Base-by-base conservation (phyloP, 441 rosid species). In the Geranium incanum region DNA sequence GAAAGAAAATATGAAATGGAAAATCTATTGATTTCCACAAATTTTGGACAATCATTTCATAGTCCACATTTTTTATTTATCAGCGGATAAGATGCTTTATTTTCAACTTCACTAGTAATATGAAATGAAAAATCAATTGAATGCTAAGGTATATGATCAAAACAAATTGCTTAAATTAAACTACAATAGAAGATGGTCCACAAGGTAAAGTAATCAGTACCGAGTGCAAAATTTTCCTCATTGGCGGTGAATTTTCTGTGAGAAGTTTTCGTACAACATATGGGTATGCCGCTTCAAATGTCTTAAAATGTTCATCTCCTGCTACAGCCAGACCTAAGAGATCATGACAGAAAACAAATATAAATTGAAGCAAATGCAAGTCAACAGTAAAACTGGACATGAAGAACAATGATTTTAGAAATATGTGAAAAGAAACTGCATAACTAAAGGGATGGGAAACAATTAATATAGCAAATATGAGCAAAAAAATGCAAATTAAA, bases 211-310 rank as follows among this genome's bases (percentile, higher is more conserved):
- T 7, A 60, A 60, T 12, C 12, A 59, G 5, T 87, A 89, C 93
- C 89, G 93, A 89, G 81, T 93, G 85, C 66, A 93, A 84, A 74
- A 90, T 89, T 79, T 82, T 88, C 83, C 86, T 85, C 21, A 88
- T 80, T 78, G 80, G 88, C 12, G 79, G 78, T 41, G 92, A 84
- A 80, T 89, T 90, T 74, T 89, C 95, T 39, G 89, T 86, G 78
- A 93, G 90, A 70, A 93, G 87, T 76, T 93, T 89, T 74, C 80
- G 85, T 73, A 86, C 89, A 74, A 93, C 98, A 67, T 78, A 93
- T 66, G 97, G 98, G 80, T 90, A 89, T 72, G 97, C 97, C 75
- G 92, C 93, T 73, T 89, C 91, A 80, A 91, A 91, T 71, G 97
- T 89, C 86, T 87, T 91, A 55, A 91, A 91, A 74, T 72, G 82